Conservation (phyloP, 2,329 filamentous ascomycete species). For the Cercospora sp. region DNA sequence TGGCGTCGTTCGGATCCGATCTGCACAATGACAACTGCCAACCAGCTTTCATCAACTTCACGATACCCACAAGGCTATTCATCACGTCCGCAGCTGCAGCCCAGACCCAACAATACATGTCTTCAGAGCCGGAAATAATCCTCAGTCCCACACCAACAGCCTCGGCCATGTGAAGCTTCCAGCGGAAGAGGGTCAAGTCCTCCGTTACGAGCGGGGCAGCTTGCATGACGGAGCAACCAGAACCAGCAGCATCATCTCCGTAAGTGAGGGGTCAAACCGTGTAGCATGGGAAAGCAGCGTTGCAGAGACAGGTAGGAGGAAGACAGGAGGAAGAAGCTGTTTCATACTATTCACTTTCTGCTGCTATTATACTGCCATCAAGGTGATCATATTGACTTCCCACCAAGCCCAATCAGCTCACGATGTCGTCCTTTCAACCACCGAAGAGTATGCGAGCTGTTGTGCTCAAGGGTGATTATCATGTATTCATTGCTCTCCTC, state of each 20-base stretch:
- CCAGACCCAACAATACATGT: not conserved
- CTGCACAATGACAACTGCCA: not conserved
- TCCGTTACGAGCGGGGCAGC: not conserved
- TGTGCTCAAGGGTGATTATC: constrained; percentile 76
- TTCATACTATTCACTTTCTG: not conserved
- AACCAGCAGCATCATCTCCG: not conserved
- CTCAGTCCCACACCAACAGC: not conserved
- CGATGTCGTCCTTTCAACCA: constrained; percentile 21
- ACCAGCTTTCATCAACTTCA: not conserved
- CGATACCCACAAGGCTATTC: not conserved
- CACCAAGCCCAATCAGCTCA: constrained; percentile 2
- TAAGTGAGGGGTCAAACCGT: not conserved
- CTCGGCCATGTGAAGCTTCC: not conserved
- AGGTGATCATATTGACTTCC: constrained; percentile 13
- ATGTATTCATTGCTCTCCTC: constrained; percentile 41
- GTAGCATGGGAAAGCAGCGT: not conserved
- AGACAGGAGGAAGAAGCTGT: not conserved
- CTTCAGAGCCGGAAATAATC: not conserved
- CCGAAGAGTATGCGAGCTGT: constrained; percentile 77
- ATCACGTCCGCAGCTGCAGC: not conserved
- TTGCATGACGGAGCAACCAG: not conserved
- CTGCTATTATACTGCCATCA: constrained; percentile 9
- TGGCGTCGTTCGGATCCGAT: not conserved
- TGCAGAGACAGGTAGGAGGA: not conserved
- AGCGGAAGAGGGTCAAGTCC: not conserved